These are phyloP conservation scores for Areca catechu DNA, from an alignment of 176 grass and related monocot species.

Conservation along the genomic window DNA sequence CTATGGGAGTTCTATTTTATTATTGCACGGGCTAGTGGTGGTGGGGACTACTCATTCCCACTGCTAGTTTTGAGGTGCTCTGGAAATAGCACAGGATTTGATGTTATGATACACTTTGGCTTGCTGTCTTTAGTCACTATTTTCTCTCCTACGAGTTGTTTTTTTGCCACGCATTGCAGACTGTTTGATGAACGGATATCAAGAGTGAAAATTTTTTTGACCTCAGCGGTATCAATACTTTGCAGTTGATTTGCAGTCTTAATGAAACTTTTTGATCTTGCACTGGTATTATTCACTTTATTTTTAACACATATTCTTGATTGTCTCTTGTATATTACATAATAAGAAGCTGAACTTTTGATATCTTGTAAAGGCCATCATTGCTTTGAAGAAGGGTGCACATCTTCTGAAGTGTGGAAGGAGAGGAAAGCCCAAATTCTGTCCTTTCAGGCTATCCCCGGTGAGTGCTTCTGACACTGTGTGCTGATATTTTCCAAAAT, in stretches of 20 bases:
- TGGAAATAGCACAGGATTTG: too few species aligned
- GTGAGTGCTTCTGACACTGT: conserved; percentile 42
- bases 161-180: too few species aligned
- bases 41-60: too few species aligned
- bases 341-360: background rate
- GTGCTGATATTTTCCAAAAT: background rate
- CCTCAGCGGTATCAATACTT: background rate
- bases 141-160: too few species aligned
- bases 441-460: conserved; percentile 62
- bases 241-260: background rate
- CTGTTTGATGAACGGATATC: too few species aligned
- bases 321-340: conserved; percentile 4
- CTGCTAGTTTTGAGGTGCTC: too few species aligned
- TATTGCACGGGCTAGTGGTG: too few species aligned
- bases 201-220: too few species aligned
- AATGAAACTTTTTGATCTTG: background rate
- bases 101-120: too few species aligned
- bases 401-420: conserved; percentile 91
- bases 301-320: background rate
- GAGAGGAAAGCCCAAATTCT: conserved; percentile 88
- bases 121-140: too few species aligned
- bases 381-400: conserved; percentile 82
- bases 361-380: conserved; percentile 46
- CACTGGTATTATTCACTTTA: background rate
- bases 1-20: too few species aligned